Evolutionary conservation across 225 moss, liverwort and hornwort species (phyloP), one percentile per base, ranked within the genome.

Genomic region (Physcomitrium patens): DNA sequence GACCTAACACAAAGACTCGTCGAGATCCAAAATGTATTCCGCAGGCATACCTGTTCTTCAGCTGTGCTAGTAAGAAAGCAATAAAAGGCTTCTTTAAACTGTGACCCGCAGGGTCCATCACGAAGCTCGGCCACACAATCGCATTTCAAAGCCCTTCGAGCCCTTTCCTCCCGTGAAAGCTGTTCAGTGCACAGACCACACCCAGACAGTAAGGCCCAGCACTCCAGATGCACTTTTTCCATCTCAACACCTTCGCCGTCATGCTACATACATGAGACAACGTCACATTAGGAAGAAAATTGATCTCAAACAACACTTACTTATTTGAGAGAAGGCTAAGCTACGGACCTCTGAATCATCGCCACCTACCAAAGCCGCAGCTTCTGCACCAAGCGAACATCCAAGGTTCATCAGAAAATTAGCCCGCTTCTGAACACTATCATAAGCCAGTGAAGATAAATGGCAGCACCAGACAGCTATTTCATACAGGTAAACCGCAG

Each of bases 41-140:
- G 70, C 60, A 71, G 69, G 37, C 61, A 28, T 81, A 85, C 93
- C 91, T 94, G 88, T 53, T 90, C 91, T 48, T 80, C 83, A 73
- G 81, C 77, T 71, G 85, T 76, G 63, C 94, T 94, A 72, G 86
- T 92, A 56, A 92, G 81, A 49, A 86, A 94, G 83, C 94, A 94
- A 72, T 77, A 75, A 77, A 94, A 94, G 43, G 94, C 94, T 48
- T 74, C 82, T 71, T 82, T 84, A 55, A 94, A 90, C 73, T 94
- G 80, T 48, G 43, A 60, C 56, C 94, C 92, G 68, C 94, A 94
- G 46, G 92, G 86, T 41, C 94, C 92, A 60, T 81, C 75, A 20
- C 89, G 89, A 65, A 94, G 90, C 26, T 94, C 90, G 65, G 92
- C 82, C 78, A 94, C 86, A 42, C 94, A 94, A 20, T 92, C 90